Conservation (phyloP, 768 basidiomycete genomes). For the Candolleomyces aberdarensis region DNA sequence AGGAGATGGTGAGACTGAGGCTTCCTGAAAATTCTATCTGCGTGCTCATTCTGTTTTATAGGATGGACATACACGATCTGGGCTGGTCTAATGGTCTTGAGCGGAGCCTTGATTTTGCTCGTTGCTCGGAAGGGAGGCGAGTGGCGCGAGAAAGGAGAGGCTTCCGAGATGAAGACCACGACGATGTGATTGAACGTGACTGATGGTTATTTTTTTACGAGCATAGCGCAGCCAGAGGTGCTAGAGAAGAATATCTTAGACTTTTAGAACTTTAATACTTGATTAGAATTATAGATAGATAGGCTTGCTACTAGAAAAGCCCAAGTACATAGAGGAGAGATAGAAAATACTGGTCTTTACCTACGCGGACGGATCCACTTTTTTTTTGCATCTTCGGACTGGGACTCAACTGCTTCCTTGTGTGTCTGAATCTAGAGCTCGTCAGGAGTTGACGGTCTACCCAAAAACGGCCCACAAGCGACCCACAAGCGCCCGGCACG, state of each 20-base stretch:
- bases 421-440: too few relatives aligned
- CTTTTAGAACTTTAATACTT: background rate
- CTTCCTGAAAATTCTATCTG: background rate
- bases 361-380: too few relatives aligned
- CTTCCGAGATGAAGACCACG: slow-evolving; percentile 27
- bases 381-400: too few relatives aligned
- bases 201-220: too few relatives aligned
- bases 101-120: slow-evolving; percentile 55
- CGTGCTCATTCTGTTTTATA: slow-evolving; percentile 13
- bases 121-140: slow-evolving; percentile 54
- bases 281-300: background rate
- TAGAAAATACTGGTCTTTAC: too few relatives aligned
- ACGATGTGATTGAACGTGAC: background rate
- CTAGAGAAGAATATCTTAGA: too few relatives aligned
- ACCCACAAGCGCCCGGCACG: too few relatives aligned
- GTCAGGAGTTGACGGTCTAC: too few relatives aligned
- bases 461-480: too few relatives aligned
- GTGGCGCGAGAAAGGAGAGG: slow-evolving; percentile 56
- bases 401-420: too few relatives aligned
- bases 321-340: background rate
- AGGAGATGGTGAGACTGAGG: slow-evolving; percentile 60
- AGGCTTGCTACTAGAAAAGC: too few relatives aligned
- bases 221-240: too few relatives aligned
- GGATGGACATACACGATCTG: slow-evolving; percentile 70
- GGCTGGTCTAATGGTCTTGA: slow-evolving; percentile 45